phyloP scores from a whole-genome alignment of 2,329 filamentous ascomycete species.

The Fonsecaea pugnacius region DNA sequence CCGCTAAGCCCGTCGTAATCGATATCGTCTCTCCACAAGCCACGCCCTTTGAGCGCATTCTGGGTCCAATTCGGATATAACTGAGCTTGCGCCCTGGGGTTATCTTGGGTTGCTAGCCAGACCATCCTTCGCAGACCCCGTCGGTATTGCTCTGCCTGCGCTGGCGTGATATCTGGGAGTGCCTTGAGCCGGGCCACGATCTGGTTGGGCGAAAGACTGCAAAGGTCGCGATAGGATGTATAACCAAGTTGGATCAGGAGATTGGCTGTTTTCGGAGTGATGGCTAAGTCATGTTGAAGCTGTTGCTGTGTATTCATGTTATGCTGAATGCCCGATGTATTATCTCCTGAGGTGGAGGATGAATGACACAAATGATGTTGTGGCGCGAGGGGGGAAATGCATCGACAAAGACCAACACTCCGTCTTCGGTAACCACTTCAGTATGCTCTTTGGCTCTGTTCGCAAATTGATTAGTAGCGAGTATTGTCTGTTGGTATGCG shows the following conservation, averaged over 20 bases:
- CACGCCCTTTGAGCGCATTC: background rate
- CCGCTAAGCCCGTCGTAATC: slow-evolving; percentile 22
- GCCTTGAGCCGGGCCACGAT: background rate
- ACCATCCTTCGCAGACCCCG: slow-evolving; percentile 1
- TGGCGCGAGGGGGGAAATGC: background rate
- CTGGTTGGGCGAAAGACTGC: background rate
- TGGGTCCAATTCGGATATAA: slow-evolving; percentile 6
- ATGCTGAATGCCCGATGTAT: background rate
- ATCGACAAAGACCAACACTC: background rate
- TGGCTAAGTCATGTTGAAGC: background rate
- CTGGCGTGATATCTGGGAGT: background rate
- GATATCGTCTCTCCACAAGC: slow-evolving; percentile 5
- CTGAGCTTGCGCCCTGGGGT: background rate
- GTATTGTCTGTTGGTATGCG: background rate
- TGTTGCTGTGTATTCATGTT: background rate
- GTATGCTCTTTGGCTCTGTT: too few species aligned
- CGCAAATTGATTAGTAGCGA: too few species aligned
- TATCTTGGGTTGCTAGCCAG: background rate
- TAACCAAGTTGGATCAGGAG: background rate
- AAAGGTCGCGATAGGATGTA: slow-evolving; percentile 1
- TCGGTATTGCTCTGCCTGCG: slow-evolving; percentile 3
- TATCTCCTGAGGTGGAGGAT: background rate
- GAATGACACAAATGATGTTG: background rate
- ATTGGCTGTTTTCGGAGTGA: background rate
- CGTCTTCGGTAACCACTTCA: too few species aligned